Conservation (phyloP, 257 asterid species). For the Osmanthus fragrans region DNA sequence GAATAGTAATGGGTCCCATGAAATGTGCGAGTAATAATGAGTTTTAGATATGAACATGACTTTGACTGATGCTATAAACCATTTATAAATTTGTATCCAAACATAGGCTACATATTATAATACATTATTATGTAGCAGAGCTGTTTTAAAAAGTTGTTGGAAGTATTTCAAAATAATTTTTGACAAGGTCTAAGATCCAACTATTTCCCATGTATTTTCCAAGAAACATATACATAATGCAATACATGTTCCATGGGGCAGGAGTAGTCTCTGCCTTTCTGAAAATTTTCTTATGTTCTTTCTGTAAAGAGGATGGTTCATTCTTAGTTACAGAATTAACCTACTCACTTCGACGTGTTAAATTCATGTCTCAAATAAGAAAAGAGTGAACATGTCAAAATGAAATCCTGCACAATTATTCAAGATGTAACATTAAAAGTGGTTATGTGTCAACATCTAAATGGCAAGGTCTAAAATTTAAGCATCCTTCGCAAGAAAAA, state of each 20-base stretch:
- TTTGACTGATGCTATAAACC: too few relatives aligned
- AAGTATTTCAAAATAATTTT: too few relatives aligned
- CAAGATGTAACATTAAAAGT: background rate
- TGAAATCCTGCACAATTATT: background rate
- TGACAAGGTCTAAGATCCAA: background rate
- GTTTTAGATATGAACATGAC: too few relatives aligned
- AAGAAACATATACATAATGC: background rate
- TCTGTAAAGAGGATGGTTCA: background rate
- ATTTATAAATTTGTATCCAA: too few relatives aligned
- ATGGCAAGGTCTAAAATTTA: background rate
- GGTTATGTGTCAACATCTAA: background rate
- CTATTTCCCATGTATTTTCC: background rate
- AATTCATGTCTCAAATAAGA: background rate
- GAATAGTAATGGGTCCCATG: too few relatives aligned
- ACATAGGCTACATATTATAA: too few relatives aligned
- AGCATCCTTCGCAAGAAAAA: constrained; percentile 6
- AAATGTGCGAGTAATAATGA: too few relatives aligned
- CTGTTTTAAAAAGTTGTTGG: too few relatives aligned
- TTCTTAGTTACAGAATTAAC: background rate
- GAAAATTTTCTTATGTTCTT: too few relatives aligned
- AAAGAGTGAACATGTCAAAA: background rate
- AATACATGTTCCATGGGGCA: background rate
- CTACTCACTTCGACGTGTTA: background rate
- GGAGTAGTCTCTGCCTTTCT: background rate
- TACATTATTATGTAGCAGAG: background rate